Conservation (phyloP, 129 eudicot genomes). For the Flaveria ramosissima region DNA sequence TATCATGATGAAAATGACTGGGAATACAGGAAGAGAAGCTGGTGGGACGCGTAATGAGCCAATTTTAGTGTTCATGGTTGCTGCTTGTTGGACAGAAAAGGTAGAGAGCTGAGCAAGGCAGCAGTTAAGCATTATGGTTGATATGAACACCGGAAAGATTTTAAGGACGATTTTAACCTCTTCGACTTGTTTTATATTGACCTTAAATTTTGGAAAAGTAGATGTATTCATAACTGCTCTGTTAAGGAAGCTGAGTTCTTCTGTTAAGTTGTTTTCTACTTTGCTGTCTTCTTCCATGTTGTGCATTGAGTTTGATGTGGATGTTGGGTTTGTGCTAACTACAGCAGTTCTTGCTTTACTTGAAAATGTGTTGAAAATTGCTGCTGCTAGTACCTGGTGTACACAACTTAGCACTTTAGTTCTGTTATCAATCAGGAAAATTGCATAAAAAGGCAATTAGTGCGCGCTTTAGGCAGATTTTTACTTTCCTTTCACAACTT, state of each 20-base stretch:
- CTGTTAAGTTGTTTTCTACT: conserved; percentile 24
- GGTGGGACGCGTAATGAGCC: conserved; percentile 72
- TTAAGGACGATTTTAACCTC: conserved; percentile 70
- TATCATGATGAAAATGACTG: conserved; percentile 75
- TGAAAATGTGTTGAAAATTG: conserved; percentile 44
- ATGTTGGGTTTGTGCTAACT: conserved; percentile 39
- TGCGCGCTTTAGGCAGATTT: background rate
- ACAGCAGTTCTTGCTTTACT: conserved; percentile 45
- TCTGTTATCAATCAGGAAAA: background rate
- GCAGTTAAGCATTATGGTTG: conserved; percentile 86
- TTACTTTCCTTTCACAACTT: background rate
- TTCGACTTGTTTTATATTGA: conserved; percentile 66
- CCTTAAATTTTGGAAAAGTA: conserved; percentile 38
- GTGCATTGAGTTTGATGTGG: conserved; percentile 24
- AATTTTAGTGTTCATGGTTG: conserved; percentile 77
- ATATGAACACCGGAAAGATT: conserved; percentile 68
- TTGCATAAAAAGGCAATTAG: background rate
- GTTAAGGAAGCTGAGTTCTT: conserved; percentile 44
- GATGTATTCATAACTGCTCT: conserved; percentile 44
- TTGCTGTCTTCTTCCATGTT: conserved; percentile 34
- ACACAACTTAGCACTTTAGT: conserved; percentile 9
- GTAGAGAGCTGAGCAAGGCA: conserved; percentile 96
- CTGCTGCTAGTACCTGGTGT: conserved; percentile 66
- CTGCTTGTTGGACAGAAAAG: conserved; percentile 93
- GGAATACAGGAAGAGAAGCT: conserved; percentile 88